Base-by-base conservation (phyloP, 371 early-diverging fungal genomes). In the Syncephalastrum contaminatum region DNA sequence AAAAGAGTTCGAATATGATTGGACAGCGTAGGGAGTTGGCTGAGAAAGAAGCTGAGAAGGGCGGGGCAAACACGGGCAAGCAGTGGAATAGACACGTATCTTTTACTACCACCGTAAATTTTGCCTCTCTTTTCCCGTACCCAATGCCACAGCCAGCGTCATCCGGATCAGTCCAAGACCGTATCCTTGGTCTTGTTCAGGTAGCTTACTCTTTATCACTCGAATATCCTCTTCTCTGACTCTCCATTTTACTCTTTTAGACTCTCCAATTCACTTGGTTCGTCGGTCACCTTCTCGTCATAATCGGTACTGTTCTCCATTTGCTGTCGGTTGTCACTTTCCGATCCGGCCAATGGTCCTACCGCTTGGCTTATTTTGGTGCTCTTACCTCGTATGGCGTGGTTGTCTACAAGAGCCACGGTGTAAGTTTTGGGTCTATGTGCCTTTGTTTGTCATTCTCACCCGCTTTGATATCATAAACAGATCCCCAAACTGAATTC, bases 381-480 rank as follows among this genome's bases (percentile, higher is more conserved):
- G 88, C 92, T 5, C 54, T 90, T 7, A 52, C 88, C 25, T 86
- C 88, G 44, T 95, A 95, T 67, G 87, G 87, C 45, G 91, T 95
- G 25, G 92, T 94, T 50, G 82, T 93, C 51, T 92, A 90, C 81
- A 93, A 92, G 65, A 84, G 90, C 12, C 88, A 89, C 66, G 88
- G 88, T 55, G 89, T 90, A 82, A 80, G 83, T 70, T 2, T 18
- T 16, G 36, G 16, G 43, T 25, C 10, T 30, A 10, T 12, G 36
- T 30, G 36, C 36, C 36, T 30, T 30, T 30, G 30, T 30, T 30
- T 30, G 36, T 30, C 19, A 5, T 40, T 51, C 2, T 51, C 41
- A 41, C 52, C 13, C 24, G 14, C 16, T n/a, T 22, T 24, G 22
- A 24, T 27, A 42, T 48, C 22, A 4, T 10, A 21, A 36, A 20